These are phyloP conservation scores for Ophiostoma himal-ulmi DNA, from an alignment of 2,329 filamentous ascomycete genomes.

Conservation along the genomic window DNA sequence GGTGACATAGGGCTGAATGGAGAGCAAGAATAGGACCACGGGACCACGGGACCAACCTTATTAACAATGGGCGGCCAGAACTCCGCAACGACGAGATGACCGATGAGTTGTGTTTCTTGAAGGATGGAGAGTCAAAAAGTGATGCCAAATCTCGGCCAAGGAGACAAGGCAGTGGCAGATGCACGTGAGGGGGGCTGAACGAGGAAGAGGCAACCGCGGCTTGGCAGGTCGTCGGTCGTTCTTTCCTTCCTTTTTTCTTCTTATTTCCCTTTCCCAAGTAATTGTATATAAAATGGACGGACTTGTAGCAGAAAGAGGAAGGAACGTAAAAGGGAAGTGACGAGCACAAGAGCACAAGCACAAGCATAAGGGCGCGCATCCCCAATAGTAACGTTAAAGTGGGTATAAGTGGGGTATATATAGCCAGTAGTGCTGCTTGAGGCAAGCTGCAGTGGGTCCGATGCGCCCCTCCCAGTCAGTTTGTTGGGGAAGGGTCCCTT, in stretches of 20 bases:
- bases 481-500: conserved; percentile 22
- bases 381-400: not conserved
- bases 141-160: not conserved
- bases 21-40: not conserved
- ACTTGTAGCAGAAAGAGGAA: conserved; percentile 1
- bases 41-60: not conserved
- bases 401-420: not conserved
- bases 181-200: not conserved
- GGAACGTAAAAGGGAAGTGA: not conserved
- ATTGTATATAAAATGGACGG: not conserved
- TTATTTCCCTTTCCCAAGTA: not conserved
- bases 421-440: not conserved
- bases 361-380: not conserved
- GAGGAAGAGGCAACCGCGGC: conserved; percentile 2
- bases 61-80: not conserved
- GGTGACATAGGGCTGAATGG: conserved; percentile 4
- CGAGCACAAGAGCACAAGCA: not conserved
- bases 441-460: conserved; percentile 12
- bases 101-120: not conserved
- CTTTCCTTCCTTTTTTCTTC: not conserved
- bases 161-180: not conserved
- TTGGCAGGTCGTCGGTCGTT: not conserved
- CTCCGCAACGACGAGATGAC: not conserved
- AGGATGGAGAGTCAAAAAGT: not conserved
- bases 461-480: not conserved